Evolutionary conservation across 345 rosid species (phyloP).

Genomic region (Conringia planisiliqua): DNA sequence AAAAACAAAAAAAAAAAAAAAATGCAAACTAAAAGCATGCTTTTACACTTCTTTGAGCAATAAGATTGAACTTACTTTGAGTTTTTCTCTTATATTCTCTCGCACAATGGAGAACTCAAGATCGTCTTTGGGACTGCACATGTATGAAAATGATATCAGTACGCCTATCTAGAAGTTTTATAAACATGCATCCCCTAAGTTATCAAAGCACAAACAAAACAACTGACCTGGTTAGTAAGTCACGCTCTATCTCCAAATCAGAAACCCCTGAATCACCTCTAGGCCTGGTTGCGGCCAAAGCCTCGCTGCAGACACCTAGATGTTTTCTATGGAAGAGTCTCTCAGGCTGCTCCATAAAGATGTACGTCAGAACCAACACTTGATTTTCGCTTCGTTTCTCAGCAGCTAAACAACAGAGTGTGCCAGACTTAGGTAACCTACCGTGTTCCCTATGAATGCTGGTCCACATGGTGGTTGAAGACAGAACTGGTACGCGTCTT

Average conservation of each 20-base stretch:
- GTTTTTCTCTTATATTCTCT: constrained; percentile 68
- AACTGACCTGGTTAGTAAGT: constrained; percentile 71
- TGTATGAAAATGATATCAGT: constrained; percentile 4
- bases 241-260: constrained; percentile 72
- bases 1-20: no score
- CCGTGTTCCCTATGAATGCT: constrained; percentile 95
- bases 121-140: constrained; percentile 73
- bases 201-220: neutral
- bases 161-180: neutral
- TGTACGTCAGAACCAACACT: constrained; percentile 39
- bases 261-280: constrained; percentile 60
- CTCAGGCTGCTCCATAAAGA: constrained; percentile 80
- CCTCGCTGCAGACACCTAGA: constrained; percentile 70
- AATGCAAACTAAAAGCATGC: neutral
- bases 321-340: constrained; percentile 79
- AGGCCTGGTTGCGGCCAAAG: constrained; percentile 87
- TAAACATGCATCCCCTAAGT: neutral
- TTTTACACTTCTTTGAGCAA: neutral
- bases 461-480: constrained; percentile 87
- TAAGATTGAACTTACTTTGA: constrained; percentile 47
- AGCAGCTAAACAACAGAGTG: neutral
- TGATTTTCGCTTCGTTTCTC: neutral
- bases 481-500: constrained; percentile 81
- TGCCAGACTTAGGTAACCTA: constrained; percentile 19
- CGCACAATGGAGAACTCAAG: constrained; percentile 85